A percentile compares a stretch with the other conserved stretches of the same genome.
phyloP scores from a whole-genome alignment of 495 filamentous ascomycete species.

The Amorphotheca resinae region DNA sequence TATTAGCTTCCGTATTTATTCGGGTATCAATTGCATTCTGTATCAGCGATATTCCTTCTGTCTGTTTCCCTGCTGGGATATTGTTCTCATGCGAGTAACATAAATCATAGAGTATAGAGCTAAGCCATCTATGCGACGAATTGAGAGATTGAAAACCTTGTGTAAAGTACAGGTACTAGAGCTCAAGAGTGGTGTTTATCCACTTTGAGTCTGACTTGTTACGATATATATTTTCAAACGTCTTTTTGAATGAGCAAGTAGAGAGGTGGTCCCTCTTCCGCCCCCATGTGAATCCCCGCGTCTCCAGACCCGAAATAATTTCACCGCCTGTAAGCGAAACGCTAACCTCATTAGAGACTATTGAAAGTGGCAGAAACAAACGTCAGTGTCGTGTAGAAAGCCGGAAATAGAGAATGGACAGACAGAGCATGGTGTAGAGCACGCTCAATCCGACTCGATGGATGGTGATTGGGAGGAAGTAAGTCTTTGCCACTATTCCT shows the following conservation, averaged over 20 bases:
- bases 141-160: too few species aligned
- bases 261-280: too few species aligned
- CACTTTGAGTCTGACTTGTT: too few species aligned
- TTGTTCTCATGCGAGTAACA: conserved; percentile 17
- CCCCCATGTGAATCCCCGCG: too few species aligned
- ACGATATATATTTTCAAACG: too few species aligned
- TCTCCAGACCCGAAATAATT: too few species aligned
- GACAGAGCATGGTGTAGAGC: not conserved
- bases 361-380: not conserved
- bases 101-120: too few species aligned
- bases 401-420: not conserved
- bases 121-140: too few species aligned
- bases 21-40: conserved; percentile 6
- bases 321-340: not conserved
- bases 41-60: conserved; percentile 9
- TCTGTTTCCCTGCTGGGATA: conserved; percentile 4
- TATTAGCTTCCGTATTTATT: conserved; percentile 21
- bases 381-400: not conserved
- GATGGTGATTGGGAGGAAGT: conserved; percentile 55
- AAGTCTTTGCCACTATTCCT: too few species aligned
- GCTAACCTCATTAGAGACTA: not conserved
- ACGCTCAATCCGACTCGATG: conserved; percentile 28
- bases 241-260: too few species aligned
- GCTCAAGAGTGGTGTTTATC: too few species aligned
- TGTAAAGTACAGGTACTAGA: too few species aligned